These are phyloP conservation scores for Herpetospermum pedunculosum DNA, from an alignment of 306 rosid genomes.

Conservation along the genomic window DNA sequence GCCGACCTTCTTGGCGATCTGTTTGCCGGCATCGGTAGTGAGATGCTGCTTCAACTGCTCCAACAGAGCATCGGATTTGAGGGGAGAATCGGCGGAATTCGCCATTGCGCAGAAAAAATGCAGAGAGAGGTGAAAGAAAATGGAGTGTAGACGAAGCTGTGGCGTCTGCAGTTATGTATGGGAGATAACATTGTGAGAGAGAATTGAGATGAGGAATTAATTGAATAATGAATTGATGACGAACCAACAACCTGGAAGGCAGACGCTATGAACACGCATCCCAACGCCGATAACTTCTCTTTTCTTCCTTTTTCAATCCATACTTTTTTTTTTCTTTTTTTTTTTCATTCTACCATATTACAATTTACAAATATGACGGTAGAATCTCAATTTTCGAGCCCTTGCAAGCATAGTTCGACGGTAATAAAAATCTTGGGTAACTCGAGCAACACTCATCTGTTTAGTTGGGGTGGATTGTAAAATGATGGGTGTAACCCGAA, in stretches of 20 bases:
- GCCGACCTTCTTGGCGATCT: conserved; percentile 37
- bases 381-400: no score
- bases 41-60: conserved; percentile 77
- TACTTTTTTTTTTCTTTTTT: background rate
- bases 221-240: background rate
- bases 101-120: conserved; percentile 19
- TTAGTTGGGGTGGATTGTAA: no score
- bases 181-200: background rate
- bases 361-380: no score
- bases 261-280: background rate
- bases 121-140: background rate
- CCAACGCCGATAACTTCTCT: background rate
- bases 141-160: background rate
- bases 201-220: background rate
- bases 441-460: no score
- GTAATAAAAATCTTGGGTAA: no score
- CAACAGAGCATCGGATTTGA: conserved; percentile 57
- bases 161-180: background rate
- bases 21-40: conserved; percentile 57
- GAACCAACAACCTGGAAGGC: background rate
- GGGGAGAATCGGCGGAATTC: conserved; percentile 20
- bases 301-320: background rate
- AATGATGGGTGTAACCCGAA: no score
- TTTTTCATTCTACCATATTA: background rate
- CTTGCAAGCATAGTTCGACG: no score